A percentile compares a stretch with the other conserved stretches of the same genome.
Evolutionary conservation across 768 basidiomycete genomes (phyloP).

Genomic region (Lenzites betulinus): DNA sequence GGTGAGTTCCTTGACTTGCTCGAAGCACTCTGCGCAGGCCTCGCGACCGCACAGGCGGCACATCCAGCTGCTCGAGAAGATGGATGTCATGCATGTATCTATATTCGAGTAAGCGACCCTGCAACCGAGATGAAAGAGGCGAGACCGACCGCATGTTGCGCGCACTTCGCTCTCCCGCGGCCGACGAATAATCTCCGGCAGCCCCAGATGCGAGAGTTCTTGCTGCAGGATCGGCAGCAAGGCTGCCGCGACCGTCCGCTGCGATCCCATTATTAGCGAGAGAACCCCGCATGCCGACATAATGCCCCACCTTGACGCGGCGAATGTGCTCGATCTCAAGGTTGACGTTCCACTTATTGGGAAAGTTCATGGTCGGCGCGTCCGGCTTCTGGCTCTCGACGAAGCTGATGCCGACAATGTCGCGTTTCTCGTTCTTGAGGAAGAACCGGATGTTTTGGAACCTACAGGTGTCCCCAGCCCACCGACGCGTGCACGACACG

Average conservation of each 20-base stretch:
- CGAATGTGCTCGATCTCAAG: constrained; percentile 52
- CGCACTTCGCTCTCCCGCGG: constrained; percentile 81
- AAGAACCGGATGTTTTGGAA: constrained; percentile 86
- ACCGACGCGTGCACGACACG: constrained; percentile 81
- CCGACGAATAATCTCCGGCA: constrained; percentile 63
- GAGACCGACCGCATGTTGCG: constrained; percentile 74
- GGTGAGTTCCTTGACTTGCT: constrained; percentile 66
- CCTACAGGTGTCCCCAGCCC: constrained; percentile 86
- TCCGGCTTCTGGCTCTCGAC: constrained; percentile 63
- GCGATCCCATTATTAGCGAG: not conserved
- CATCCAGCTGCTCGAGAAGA: constrained; percentile 90
- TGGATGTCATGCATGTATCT: constrained; percentile 95
- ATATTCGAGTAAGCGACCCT: constrained; percentile 16
- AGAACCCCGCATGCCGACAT: not conserved
- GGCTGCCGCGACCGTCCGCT: constrained; percentile 70
- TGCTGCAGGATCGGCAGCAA: constrained; percentile 65
- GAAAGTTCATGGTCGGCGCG: constrained; percentile 62
- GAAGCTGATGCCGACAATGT: constrained; percentile 69
- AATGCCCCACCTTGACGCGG: constrained; percentile 57
- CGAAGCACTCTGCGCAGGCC: constrained; percentile 82
- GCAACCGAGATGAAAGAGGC: not conserved
- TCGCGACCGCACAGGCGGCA: constrained; percentile 91
- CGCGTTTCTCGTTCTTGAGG: constrained; percentile 58
- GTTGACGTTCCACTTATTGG: constrained; percentile 64
- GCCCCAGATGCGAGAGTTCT: constrained; percentile 63